Base-by-base conservation (phyloP, 108 stramenopile species). In the Cyclotella distinguenda region DNA sequence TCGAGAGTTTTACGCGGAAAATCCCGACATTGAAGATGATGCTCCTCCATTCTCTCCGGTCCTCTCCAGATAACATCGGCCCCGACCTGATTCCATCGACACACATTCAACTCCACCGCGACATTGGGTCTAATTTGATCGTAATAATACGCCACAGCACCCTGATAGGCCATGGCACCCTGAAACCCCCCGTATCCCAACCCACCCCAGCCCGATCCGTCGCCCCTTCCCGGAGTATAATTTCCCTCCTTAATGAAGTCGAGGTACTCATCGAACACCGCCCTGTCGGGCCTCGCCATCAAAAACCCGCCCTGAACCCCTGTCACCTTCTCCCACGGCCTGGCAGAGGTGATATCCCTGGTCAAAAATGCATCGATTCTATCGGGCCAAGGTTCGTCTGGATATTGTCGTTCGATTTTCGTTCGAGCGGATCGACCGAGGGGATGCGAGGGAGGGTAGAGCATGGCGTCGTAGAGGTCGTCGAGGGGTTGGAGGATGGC, bases 151-250 rank as follows among this genome's bases (percentile, higher is more conserved):
- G 82, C 85, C 6, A 86, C 69, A 0, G 80, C 50, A 8, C 85
- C 85, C 49, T 86, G 85, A 51, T 80, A 80, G 19, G 85, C 85
- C 82, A 55, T 78, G 25, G 85, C 85, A 23, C 85, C 85, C 34
- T 82, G 76, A 53, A 66, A 78, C 8, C 77, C 77, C 23, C 82
- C 80, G 22, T 86, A 82, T 15, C 85, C 85, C 25, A 64, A 51
- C 2, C 77, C 79, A 39, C 65, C 66, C 85, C 85, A 86, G 21
- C 69, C 85, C 46, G 54, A 40, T 51, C 60, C 64, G 15, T 74
- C 63, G 3, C 66, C 61, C 18, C 70, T 66, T 44, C 77, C 85
- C 4, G 44, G 58, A 15, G 39, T 72, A 39, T 81, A 86, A 48
- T 79, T 59, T 42, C 78, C 80, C 33, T 82, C 70, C 28, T 40